Conservation (phyloP, 768 basidiomycete genomes). For the Leccinum aurantiacum region DNA sequence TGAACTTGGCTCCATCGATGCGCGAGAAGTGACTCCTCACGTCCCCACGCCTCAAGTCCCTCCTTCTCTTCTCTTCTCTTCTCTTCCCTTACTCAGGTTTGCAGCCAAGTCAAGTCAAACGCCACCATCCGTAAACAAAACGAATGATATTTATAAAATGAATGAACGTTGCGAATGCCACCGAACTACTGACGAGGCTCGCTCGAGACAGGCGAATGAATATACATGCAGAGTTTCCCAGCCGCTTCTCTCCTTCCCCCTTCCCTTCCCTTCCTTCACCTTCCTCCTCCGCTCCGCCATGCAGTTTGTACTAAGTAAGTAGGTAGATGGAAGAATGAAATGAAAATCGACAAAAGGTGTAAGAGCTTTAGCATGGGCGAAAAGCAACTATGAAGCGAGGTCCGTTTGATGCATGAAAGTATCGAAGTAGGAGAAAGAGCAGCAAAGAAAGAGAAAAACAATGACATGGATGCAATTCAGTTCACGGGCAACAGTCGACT, state of each 20-base stretch:
- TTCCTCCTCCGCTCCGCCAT: neutral
- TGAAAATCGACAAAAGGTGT: constrained; percentile 4
- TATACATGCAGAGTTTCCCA: constrained; percentile 4
- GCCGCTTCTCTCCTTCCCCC: neutral
- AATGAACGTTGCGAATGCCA: constrained; percentile 22
- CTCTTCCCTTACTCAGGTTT: neutral
- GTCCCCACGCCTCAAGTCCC: neutral
- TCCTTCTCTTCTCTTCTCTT: neutral
- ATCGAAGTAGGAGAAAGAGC: neutral
- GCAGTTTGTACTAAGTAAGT: constrained; percentile 8
- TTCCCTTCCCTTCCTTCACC: neutral
- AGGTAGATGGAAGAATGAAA: constrained; percentile 1
- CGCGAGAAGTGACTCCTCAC: neutral
- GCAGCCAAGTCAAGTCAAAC: constrained; percentile 7
- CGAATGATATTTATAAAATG: constrained; percentile 31
- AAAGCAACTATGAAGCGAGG: neutral
- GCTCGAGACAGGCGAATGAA: constrained; percentile 6
- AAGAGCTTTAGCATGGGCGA: constrained; percentile 13
- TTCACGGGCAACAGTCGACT: neutral
- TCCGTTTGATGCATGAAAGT: neutral
- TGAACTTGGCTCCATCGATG: neutral
- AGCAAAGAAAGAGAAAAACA: neutral
- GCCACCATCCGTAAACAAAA: constrained; percentile 11
- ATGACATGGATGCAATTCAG: neutral
- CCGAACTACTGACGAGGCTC: constrained; percentile 2